Percentiles rank a stretch among this genome's conserved stretches.
These are phyloP conservation scores for Boletus huronensis DNA, from an alignment of 768 basidiomycete species.

Conservation along the genomic window DNA sequence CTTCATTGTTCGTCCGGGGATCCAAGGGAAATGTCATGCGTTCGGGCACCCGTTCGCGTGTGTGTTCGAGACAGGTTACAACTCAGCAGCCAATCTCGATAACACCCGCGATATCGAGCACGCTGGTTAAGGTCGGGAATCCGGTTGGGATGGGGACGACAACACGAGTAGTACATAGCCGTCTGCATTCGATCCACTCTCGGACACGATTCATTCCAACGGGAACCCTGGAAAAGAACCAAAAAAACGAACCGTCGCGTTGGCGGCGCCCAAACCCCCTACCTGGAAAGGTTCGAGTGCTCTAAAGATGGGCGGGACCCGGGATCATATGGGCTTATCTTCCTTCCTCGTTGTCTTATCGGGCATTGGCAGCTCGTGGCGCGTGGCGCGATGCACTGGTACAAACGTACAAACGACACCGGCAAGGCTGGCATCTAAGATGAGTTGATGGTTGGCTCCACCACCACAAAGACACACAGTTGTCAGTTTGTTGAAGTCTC, in stretches of 20 bases:
- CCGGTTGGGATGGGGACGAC: background rate
- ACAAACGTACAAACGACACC: background rate
- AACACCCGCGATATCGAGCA: background rate
- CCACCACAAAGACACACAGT: background rate
- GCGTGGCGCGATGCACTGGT: background rate
- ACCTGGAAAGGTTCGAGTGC: background rate
- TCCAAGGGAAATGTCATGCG: background rate
- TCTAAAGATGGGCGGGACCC: background rate
- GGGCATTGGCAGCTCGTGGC: background rate
- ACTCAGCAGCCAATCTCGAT: background rate
- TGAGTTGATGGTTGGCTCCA: background rate
- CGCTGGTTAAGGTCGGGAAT: constrained; percentile 5
- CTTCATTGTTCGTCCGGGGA: background rate
- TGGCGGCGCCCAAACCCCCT: background rate
- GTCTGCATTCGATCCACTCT: background rate
- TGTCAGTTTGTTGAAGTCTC: background rate
- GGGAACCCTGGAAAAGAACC: background rate
- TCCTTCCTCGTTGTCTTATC: constrained; percentile 1
- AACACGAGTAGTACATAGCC: background rate
- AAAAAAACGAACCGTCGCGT: background rate
- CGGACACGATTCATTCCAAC: too few species aligned
- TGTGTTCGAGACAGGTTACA: background rate
- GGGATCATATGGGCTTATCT: constrained; percentile 4
- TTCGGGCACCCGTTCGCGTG: constrained; percentile 2
- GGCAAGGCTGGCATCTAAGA: background rate